Percentiles rank a stretch among this genome's conserved stretches.
Evolutionary conservation across 768 basidiomycete species (phyloP).

Genomic region (Pleurotus pulmonarius): DNA sequence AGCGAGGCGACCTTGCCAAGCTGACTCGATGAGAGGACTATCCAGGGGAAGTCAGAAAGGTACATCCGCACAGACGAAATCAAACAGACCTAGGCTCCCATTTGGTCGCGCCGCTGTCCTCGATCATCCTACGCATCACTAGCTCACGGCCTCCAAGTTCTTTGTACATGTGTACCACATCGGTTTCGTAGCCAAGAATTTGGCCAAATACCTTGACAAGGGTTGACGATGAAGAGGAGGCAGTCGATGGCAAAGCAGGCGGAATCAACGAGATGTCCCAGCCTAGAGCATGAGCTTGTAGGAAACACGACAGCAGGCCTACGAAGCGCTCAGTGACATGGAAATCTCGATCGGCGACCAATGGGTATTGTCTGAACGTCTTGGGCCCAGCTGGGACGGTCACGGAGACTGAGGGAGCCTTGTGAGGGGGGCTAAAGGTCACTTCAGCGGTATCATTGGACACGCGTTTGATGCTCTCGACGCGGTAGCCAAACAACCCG

Average conservation of each 20-base stretch:
- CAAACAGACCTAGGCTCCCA: slow-evolving; percentile 58
- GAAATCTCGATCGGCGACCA: slow-evolving; percentile 35
- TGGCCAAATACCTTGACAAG: slow-evolving; percentile 52
- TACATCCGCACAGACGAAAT: not conserved
- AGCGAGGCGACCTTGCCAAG: slow-evolving; percentile 51
- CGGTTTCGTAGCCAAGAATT: slow-evolving; percentile 56
- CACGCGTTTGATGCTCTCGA: slow-evolving; percentile 35
- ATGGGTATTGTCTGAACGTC: slow-evolving; percentile 42
- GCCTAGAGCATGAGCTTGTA: slow-evolving; percentile 61
- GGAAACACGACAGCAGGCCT: slow-evolving; percentile 52
- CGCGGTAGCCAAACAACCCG: slow-evolving; percentile 52
- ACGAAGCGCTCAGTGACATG: slow-evolving; percentile 46
- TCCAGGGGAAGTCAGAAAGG: slow-evolving; percentile 1
- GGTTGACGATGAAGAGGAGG: slow-evolving; percentile 57
- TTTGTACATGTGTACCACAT: slow-evolving; percentile 64
- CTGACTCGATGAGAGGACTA: slow-evolving; percentile 55
- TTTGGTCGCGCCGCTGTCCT: slow-evolving; percentile 52
- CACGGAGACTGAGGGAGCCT: slow-evolving; percentile 23
- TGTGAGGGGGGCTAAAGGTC: slow-evolving; percentile 33
- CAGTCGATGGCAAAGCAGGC: slow-evolving; percentile 52
- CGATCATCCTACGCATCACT: slow-evolving; percentile 56
- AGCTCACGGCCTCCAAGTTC: slow-evolving; percentile 65
- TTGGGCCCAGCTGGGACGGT: slow-evolving; percentile 48
- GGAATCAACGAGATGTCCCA: slow-evolving; percentile 67
- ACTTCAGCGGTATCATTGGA: slow-evolving; percentile 37